phyloP scores from a whole-genome alignment of 106 monocot species.

The Dactylorhiza incarnata region DNA sequence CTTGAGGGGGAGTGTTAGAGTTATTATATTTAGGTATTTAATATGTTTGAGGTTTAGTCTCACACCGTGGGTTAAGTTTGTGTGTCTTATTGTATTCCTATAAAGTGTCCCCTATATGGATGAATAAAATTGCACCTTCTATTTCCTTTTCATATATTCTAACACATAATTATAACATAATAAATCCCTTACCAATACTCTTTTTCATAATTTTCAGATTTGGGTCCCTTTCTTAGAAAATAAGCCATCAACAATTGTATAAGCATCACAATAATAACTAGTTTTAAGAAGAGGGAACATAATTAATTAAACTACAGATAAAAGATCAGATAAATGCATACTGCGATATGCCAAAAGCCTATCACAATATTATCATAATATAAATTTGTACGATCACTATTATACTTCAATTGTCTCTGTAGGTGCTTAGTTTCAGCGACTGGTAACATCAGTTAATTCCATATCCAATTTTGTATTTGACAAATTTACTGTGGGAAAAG shows the following conservation, averaged over 20 bases:
- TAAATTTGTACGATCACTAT: background rate
- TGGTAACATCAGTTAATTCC: background rate
- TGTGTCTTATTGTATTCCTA: no score
- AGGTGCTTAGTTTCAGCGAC: slow-evolving; percentile 4
- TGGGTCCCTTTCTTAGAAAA: background rate
- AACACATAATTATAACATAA: no score
- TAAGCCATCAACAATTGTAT: background rate
- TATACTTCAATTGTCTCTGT: slow-evolving; percentile 6
- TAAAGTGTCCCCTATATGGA: no score
- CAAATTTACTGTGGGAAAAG: slow-evolving; percentile 36
- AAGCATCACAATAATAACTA: background rate
- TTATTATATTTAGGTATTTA: no score
- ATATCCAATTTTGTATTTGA: slow-evolving; percentile 11
- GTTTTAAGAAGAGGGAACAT: background rate
- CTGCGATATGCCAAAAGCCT: background rate
- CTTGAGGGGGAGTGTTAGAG: no score
- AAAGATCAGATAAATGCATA: background rate
- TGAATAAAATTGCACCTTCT: no score
- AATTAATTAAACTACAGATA: background rate
- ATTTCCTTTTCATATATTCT: no score
- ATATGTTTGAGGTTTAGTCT: no score
- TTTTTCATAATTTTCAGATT: background rate
- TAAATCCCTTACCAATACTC: no score
- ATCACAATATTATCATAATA: background rate
- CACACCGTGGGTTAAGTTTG: no score